These are phyloP conservation scores for Phoma sp. DNA, from an alignment of 2,329 filamentous ascomycete genomes.

Conservation along the genomic window DNA sequence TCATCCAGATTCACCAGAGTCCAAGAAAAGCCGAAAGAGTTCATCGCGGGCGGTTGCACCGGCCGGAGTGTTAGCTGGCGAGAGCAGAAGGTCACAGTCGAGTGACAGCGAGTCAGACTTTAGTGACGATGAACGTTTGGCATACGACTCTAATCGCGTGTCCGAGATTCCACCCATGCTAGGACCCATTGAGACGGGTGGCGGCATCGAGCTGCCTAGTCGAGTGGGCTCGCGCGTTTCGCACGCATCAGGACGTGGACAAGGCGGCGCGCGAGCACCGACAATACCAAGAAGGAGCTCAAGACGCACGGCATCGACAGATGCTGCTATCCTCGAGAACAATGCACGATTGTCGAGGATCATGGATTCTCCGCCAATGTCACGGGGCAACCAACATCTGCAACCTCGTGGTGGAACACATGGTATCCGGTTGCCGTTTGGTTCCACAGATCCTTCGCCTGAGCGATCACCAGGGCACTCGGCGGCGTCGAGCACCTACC, in stretches of 20 bases:
- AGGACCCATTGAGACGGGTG: slow-evolving; percentile 66
- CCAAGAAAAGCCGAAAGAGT: slow-evolving; percentile 21
- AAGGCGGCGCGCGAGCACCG: slow-evolving; percentile 43
- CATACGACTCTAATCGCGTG: slow-evolving; percentile 51
- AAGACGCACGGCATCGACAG: slow-evolving; percentile 47
- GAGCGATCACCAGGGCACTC: slow-evolving; percentile 46
- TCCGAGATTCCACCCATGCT: slow-evolving; percentile 63
- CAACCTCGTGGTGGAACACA: slow-evolving; percentile 32
- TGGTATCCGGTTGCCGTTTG: slow-evolving; percentile 47
- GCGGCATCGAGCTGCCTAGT: slow-evolving; percentile 69
- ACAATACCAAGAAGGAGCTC: slow-evolving; percentile 76
- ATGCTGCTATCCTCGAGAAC: slow-evolving; percentile 34
- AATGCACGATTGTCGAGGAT: slow-evolving; percentile 39
- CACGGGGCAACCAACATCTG: slow-evolving; percentile 32
- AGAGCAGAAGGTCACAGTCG: slow-evolving; percentile 54
- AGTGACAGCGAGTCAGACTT: slow-evolving; percentile 47
- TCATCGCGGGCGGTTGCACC: slow-evolving; percentile 21
- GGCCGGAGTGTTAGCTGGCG: slow-evolving; percentile 24
- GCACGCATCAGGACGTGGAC: slow-evolving; percentile 29
- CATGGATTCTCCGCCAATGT: slow-evolving; percentile 27
- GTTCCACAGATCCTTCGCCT: slow-evolving; percentile 45
- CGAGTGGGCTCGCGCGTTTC: slow-evolving; percentile 68
- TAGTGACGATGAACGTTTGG: slow-evolving; percentile 57
- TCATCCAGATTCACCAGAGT: slow-evolving; percentile 50
- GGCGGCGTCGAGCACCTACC: slow-evolving; percentile 46